A percentile compares a stretch with the other conserved stretches of the same genome.
phyloP scores from a whole-genome alignment of 75 land plant genomes.

The Sequoiadendron giganteum region DNA sequence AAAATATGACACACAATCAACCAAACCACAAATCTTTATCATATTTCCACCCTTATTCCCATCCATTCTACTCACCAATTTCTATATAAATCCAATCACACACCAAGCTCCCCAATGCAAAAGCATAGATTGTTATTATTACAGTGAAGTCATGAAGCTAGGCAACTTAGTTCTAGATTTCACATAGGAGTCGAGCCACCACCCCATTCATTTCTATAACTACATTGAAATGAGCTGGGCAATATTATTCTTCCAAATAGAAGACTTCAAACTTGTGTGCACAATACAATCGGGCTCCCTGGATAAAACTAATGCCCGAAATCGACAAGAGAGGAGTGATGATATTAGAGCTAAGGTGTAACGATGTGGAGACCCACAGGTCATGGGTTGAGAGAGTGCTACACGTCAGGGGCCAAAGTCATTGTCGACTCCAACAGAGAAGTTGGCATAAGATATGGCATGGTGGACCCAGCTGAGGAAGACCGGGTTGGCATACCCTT shows the following conservation, averaged over 20 bases:
- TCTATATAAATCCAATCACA: too few relatives aligned
- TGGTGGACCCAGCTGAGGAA: slow-evolving; percentile 47
- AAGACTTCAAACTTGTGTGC: slow-evolving; percentile 56
- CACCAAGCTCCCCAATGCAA: too few relatives aligned
- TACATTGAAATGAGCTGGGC: slow-evolving; percentile 46
- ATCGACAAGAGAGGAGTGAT: slow-evolving; percentile 44
- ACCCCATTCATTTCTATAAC: slow-evolving; percentile 28
- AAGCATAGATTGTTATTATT: background rate
- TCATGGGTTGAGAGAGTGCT: slow-evolving; percentile 43
- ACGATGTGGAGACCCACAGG: slow-evolving; percentile 40
- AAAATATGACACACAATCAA: too few relatives aligned
- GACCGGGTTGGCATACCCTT: slow-evolving; percentile 37
- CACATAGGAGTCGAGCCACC: slow-evolving; percentile 38
- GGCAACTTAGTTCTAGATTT: slow-evolving; percentile 47
- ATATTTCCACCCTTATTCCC: too few relatives aligned
- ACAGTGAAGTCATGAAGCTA: slow-evolving; percentile 33
- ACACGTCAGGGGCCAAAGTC: slow-evolving; percentile 24
- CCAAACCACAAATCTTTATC: too few relatives aligned
- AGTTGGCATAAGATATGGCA: slow-evolving; percentile 39
- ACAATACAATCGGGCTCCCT: slow-evolving; percentile 47
- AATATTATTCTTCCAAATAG: slow-evolving; percentile 50
- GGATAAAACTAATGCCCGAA: slow-evolving; percentile 33
- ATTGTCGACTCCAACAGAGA: slow-evolving; percentile 38
- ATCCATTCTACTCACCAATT: too few relatives aligned
- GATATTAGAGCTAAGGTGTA: slow-evolving; percentile 54